phyloP scores from a whole-genome alignment of 2,329 filamentous ascomycete species.

The Colletotrichum brevisporum region DNA sequence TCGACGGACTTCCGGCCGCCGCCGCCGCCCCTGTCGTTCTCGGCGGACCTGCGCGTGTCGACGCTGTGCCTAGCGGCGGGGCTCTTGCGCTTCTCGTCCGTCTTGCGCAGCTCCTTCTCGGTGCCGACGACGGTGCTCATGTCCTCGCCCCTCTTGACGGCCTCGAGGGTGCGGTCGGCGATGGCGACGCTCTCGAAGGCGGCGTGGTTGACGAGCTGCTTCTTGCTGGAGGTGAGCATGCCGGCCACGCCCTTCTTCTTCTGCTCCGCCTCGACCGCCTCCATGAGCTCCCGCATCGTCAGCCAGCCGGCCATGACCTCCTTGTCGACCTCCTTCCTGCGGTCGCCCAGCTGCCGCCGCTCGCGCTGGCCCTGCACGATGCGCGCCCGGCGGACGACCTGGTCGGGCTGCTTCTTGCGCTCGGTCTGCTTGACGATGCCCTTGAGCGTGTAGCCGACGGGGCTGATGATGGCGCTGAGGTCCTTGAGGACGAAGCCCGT shows the following conservation, averaged over 20 bases:
- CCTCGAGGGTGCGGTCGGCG: constrained; percentile 61
- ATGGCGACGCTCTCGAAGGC: constrained; percentile 65
- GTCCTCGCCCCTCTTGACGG: constrained; percentile 59
- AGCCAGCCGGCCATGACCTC: constrained; percentile 58
- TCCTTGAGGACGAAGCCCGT: constrained; percentile 76
- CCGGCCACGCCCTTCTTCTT: constrained; percentile 52
- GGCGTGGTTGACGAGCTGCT: constrained; percentile 56
- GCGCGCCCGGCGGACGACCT: constrained; percentile 68
- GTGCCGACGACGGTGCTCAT: constrained; percentile 51
- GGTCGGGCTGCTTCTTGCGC: constrained; percentile 66
- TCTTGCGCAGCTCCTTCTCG: constrained; percentile 43
- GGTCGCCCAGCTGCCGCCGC: constrained; percentile 51
- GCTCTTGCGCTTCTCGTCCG: constrained; percentile 41
- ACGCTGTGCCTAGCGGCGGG: constrained; percentile 28
- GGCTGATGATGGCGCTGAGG: constrained; percentile 72
- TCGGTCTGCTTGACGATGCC: constrained; percentile 73
- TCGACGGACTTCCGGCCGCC: constrained; percentile 20
- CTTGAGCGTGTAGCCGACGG: constrained; percentile 74
- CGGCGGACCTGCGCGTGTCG: constrained; percentile 24
- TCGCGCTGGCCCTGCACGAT: constrained; percentile 72
- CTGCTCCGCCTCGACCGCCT: constrained; percentile 52
- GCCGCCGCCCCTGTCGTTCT: constrained; percentile 7
- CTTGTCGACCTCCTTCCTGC: constrained; percentile 46
- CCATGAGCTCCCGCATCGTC: constrained; percentile 57
- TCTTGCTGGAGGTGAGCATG: constrained; percentile 51